Conservation (phyloP, 805 yeast species). For the Kodamaea sagamina region DNA sequence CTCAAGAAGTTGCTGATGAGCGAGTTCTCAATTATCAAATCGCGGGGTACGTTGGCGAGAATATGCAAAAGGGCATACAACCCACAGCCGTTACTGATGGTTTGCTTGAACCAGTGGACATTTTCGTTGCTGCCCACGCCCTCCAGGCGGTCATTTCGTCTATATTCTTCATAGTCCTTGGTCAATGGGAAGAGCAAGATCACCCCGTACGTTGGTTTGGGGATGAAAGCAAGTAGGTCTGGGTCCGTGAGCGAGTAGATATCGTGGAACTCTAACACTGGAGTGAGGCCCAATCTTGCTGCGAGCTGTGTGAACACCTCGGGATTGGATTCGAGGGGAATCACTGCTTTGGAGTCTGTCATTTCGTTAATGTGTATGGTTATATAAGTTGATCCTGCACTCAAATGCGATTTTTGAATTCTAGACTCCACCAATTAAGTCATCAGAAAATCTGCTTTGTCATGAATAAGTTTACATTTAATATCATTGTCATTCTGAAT, state of each 20-base stretch:
- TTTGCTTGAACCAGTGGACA: conserved; percentile 80
- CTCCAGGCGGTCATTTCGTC: conserved; percentile 41
- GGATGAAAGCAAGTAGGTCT: conserved; percentile 76
- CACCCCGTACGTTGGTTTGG: conserved; percentile 76
- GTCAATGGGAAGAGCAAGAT: conserved; percentile 85
- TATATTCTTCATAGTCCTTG: conserved; percentile 53
- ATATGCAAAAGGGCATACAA: conserved; percentile 80
- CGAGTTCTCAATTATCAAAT: conserved; percentile 45
- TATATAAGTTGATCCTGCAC: no score
- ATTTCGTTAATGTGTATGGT: no score
- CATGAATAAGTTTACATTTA: neutral
- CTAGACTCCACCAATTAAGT: neutral
- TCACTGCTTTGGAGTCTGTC: conserved; percentile 44
- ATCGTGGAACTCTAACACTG: conserved; percentile 67
- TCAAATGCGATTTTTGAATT: neutral
- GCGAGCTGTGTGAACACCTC: conserved; percentile 74
- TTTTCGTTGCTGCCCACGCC: conserved; percentile 31
- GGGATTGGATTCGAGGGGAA: conserved; percentile 92
- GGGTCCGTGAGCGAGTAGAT: conserved; percentile 83
- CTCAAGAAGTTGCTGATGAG: conserved; percentile 25
- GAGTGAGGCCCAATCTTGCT: conserved; percentile 63
- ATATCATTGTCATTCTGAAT: no score
- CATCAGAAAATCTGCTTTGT: neutral
- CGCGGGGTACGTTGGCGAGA: conserved; percentile 47
- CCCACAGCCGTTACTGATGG: conserved; percentile 89